Conservation (phyloP, 2,329 filamentous ascomycete species). For the Cytospora schulzeri region DNA sequence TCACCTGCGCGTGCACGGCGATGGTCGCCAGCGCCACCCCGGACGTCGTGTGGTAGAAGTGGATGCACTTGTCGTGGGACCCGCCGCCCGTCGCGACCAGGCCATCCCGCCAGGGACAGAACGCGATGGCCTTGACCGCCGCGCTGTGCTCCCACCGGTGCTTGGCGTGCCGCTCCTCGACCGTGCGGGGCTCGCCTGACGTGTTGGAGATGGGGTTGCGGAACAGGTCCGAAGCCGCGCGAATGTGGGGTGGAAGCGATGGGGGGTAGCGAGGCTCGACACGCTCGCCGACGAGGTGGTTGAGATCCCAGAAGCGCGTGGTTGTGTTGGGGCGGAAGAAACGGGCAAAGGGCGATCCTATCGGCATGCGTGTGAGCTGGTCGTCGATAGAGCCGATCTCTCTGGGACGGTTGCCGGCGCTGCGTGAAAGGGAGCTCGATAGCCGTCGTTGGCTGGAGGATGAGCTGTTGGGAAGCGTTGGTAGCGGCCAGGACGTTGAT, state of each 20-base stretch:
- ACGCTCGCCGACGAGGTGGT: conserved; percentile 19
- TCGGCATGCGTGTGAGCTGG: conserved; percentile 11
- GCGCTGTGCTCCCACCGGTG: conserved; percentile 80
- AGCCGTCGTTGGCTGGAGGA: conserved; percentile 3
- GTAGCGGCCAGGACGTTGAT: not conserved
- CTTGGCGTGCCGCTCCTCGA: conserved; percentile 61
- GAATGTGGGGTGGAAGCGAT: conserved; percentile 9
- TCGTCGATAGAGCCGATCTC: conserved; percentile 24
- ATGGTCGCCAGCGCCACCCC: conserved; percentile 87
- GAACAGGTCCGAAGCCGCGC: conserved; percentile 19
- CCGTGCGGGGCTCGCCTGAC: conserved; percentile 45
- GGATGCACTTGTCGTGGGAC: conserved; percentile 91
- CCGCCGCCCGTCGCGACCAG: conserved; percentile 90
- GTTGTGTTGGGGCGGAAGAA: conserved; percentile 21
- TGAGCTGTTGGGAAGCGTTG: not conserved
- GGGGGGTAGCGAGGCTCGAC: conserved; percentile 17
- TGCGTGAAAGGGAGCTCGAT: conserved; percentile 9
- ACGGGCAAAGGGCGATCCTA: conserved; percentile 14
- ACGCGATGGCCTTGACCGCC: conserved; percentile 94
- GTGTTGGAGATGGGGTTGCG: conserved; percentile 24
- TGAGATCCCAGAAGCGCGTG: conserved; percentile 26
- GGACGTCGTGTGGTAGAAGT: conserved; percentile 88
- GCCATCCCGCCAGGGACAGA: conserved; percentile 89
- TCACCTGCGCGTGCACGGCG: conserved; percentile 90
- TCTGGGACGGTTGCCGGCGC: conserved; percentile 1